Evolutionary conservation across 2,329 filamentous ascomycete genomes (phyloP).

Genomic region (Clonostachys sp.): DNA sequence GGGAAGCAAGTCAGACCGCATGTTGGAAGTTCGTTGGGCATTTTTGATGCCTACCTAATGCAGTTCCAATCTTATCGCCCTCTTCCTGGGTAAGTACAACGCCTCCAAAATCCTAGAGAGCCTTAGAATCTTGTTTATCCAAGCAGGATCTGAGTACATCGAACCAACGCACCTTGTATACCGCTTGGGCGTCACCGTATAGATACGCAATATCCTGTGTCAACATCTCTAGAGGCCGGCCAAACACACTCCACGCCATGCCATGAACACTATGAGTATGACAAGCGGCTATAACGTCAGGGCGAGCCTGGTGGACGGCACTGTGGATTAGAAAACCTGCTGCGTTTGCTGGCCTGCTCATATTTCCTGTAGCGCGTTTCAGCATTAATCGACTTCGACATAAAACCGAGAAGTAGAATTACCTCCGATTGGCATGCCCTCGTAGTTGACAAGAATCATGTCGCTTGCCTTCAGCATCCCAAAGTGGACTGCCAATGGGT

Average conservation of each 20-base stretch:
- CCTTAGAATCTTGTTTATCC: slow-evolving; percentile 53
- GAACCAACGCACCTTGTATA: background rate
- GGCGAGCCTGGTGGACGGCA: slow-evolving; percentile 60
- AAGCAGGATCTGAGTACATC: background rate
- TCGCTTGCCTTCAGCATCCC: slow-evolving; percentile 61
- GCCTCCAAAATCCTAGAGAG: slow-evolving; percentile 38
- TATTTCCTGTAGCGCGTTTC: background rate
- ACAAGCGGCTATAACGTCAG: slow-evolving; percentile 62
- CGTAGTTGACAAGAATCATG: slow-evolving; percentile 60
- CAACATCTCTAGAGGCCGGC: slow-evolving; percentile 60
- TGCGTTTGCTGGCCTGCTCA: slow-evolving; percentile 36
- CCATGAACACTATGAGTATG: slow-evolving; percentile 62
- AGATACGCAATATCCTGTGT: slow-evolving; percentile 63
- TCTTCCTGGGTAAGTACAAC: slow-evolving; percentile 56
- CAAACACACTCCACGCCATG: slow-evolving; percentile 64
- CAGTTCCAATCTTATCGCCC: slow-evolving; percentile 55
- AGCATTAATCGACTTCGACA: slow-evolving; percentile 9
- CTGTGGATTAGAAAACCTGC: slow-evolving; percentile 67
- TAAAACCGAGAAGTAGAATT: slow-evolving; percentile 14
- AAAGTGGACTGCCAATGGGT: slow-evolving; percentile 60
- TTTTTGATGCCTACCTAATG: slow-evolving; percentile 34
- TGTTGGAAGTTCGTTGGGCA: no score
- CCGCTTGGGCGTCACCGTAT: slow-evolving; percentile 33
- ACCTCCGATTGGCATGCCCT: slow-evolving; percentile 59
- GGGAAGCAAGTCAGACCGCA: background rate